These are phyloP conservation scores for Amanita brunnescens DNA, from an alignment of 768 basidiomycete genomes.

Conservation along the genomic window DNA sequence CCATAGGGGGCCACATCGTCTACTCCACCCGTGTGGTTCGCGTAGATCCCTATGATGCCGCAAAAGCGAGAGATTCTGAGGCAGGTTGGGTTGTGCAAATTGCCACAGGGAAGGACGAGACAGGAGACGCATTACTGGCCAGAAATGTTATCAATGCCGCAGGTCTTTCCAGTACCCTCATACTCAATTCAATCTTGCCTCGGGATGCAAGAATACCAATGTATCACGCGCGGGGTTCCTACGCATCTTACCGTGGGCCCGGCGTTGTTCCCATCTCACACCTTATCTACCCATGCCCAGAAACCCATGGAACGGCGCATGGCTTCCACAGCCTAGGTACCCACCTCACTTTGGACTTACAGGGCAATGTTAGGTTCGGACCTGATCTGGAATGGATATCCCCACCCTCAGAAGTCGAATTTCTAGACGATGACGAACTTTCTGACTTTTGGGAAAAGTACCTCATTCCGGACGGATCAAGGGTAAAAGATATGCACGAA, in stretches of 20 bases:
- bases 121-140: slow-evolving; percentile 58
- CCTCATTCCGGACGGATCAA: slow-evolving; percentile 55
- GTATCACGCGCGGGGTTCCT: slow-evolving; percentile 80
- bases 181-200: slow-evolving; percentile 64
- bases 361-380: slow-evolving; percentile 82
- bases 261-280: slow-evolving; percentile 59
- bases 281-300: slow-evolving; percentile 90
- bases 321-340: slow-evolving; percentile 85
- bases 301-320: slow-evolving; percentile 44
- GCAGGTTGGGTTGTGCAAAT: slow-evolving; percentile 88
- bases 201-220: slow-evolving; percentile 52
- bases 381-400: slow-evolving; percentile 88
- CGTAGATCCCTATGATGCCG: slow-evolving; percentile 51
- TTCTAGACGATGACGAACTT: slow-evolving; percentile 28
- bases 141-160: slow-evolving; percentile 76
- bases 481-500: slow-evolving; percentile 53
- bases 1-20: slow-evolving; percentile 60
- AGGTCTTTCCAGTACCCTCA: slow-evolving; percentile 62
- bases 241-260: slow-evolving; percentile 79
- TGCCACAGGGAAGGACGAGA: slow-evolving; percentile 39
- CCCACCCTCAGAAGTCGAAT: slow-evolving; percentile 25
- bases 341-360: slow-evolving; percentile 82
- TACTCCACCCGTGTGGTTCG: slow-evolving; percentile 80
- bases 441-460: slow-evolving; percentile 71
- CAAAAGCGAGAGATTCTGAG: slow-evolving; percentile 18